Conservation (phyloP, 2,329 filamentous ascomycete genomes). For the Ascocoryne sarcoides region DNA sequence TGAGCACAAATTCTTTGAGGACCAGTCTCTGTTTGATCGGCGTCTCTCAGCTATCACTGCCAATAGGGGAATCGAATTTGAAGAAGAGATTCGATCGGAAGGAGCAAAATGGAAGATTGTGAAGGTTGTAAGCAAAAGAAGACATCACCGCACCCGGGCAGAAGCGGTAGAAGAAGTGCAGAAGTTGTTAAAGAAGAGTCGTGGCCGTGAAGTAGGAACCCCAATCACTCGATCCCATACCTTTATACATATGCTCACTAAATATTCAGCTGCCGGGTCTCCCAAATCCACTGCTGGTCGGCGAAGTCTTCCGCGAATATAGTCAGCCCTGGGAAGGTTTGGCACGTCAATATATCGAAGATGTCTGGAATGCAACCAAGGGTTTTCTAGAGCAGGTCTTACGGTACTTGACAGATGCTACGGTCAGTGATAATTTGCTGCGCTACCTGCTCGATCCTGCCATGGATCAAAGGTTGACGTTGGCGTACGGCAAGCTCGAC, state of each 20-base stretch:
- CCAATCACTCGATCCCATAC: neutral
- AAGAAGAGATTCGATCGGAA: constrained; percentile 6
- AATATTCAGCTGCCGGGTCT: constrained; percentile 8
- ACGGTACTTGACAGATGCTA: constrained; percentile 24
- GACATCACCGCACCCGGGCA: constrained; percentile 8
- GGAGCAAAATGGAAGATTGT: constrained; percentile 9
- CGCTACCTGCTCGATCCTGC: constrained; percentile 16
- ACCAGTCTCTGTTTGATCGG: constrained; percentile 5
- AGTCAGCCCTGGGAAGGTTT: constrained; percentile 12
- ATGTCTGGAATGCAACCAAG: constrained; percentile 19
- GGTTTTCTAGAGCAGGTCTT: constrained; percentile 10
- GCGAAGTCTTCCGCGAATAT: constrained; percentile 17
- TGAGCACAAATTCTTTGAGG: constrained; percentile 13
- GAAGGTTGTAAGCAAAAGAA: too few relatives aligned
- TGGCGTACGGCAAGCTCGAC: constrained; percentile 11
- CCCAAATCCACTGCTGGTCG: constrained; percentile 14
- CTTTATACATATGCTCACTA: neutral
- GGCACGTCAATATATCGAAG: constrained; percentile 9
- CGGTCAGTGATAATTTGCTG: constrained; percentile 24
- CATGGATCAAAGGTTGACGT: constrained; percentile 10
- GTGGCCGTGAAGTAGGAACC: constrained; percentile 11
- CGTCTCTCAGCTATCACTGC: constrained; percentile 10
- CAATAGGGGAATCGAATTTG: constrained; percentile 11
- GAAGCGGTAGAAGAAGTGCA: constrained; percentile 8
- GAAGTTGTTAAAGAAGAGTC: constrained; percentile 8